phyloP scores from a whole-genome alignment of 805 yeast species.

The Scheffersomyces lignosus region DNA sequence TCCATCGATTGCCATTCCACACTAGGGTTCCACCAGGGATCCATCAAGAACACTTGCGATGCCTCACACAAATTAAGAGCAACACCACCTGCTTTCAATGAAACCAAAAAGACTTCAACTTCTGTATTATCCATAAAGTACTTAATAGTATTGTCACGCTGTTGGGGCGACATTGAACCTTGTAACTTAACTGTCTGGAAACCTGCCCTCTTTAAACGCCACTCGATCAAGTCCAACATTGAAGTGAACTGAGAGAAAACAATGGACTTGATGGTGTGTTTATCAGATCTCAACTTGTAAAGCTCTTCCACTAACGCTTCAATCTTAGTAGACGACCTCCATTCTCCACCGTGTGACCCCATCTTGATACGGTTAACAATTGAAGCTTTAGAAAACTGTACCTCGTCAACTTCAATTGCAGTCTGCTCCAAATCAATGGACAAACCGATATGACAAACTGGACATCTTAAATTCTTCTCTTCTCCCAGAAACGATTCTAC shows the following conservation, averaged over 20 bases:
- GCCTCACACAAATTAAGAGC: constrained; percentile 96
- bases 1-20: constrained; percentile 99
- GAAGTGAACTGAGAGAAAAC: constrained; percentile 97
- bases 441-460: constrained; percentile 92
- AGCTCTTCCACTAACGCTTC: constrained; percentile 95
- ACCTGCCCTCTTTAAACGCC: constrained; percentile 94
- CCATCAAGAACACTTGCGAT: constrained; percentile 91
- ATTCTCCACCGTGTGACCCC: constrained; percentile 65
- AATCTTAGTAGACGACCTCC: constrained; percentile 95
- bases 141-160: constrained; percentile 86
- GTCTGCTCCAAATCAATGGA: constrained; percentile 90
- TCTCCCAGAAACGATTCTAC: constrained; percentile 75
- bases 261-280: constrained; percentile 88
- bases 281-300: constrained; percentile 80
- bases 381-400: constrained; percentile 57
- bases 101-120: constrained; percentile 92
- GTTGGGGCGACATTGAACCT: constrained; percentile 96
- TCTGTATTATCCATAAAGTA: constrained; percentile 90
- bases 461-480: constrained; percentile 69
- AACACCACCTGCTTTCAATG: constrained; percentile 98
- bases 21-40: constrained; percentile 99
- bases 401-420: constrained; percentile 69
- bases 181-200: constrained; percentile 91
- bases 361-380: constrained; percentile 86
- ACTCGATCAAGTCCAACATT: constrained; percentile 93